Conservation (phyloP, 2,329 filamentous ascomycete genomes). For the Corinectria fuckeliana region DNA sequence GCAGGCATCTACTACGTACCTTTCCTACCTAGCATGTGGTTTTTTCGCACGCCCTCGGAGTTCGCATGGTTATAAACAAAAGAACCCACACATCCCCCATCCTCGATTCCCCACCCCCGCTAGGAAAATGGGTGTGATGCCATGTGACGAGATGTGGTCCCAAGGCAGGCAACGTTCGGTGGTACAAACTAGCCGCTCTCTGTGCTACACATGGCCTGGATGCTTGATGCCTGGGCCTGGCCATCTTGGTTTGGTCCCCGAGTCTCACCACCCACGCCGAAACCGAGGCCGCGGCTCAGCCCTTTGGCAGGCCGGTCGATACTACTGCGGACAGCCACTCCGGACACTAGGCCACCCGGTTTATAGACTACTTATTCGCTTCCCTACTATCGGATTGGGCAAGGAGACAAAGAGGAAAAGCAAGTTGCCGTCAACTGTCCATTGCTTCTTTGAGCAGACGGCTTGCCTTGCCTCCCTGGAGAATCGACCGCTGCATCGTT, state of each 20-base stretch:
- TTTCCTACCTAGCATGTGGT: neutral
- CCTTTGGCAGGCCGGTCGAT: neutral
- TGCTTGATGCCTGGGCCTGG: neutral
- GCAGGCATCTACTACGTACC: no score
- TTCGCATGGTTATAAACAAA: neutral
- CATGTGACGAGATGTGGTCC: constrained; percentile 16
- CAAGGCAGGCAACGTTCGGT: constrained; percentile 20
- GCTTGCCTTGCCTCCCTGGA: no score
- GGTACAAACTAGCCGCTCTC: constrained; percentile 16
- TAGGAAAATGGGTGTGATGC: constrained; percentile 17
- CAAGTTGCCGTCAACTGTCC: neutral
- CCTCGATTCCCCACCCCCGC: constrained; percentile 1
- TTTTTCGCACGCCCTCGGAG: neutral
- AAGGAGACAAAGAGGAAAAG: neutral
- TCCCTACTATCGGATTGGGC: no score
- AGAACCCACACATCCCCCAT: constrained; percentile 8
- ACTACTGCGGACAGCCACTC: no score
- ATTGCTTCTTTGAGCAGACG: neutral
- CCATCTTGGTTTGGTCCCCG: neutral
- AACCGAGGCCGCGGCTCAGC: constrained; percentile 5
- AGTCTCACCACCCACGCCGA: constrained; percentile 19
- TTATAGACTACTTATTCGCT: no score
- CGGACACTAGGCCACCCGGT: no score
- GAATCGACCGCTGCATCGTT: no score
- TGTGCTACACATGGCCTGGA: constrained; percentile 17